phyloP scores from a whole-genome alignment of 2,329 filamentous ascomycete genomes.

The Calonectria henricotiae region DNA sequence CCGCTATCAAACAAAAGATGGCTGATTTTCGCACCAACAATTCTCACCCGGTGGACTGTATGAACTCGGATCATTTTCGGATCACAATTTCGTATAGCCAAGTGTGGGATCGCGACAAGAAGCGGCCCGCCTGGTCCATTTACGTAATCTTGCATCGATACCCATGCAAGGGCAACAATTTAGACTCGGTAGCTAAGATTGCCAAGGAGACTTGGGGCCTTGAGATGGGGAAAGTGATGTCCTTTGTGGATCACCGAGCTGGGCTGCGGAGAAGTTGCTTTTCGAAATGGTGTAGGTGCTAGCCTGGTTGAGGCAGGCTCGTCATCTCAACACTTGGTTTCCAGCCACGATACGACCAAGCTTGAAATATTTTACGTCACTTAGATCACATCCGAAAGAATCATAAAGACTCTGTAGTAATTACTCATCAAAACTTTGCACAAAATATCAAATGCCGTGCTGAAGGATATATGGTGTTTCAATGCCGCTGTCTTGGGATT shows the following conservation, averaged over 20 bases:
- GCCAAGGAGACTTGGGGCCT: not conserved
- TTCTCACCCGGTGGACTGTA: not conserved
- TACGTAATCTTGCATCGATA: not conserved
- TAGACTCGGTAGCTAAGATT: not conserved
- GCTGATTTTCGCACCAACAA: not conserved
- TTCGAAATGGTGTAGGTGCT: slow-evolving; percentile 20
- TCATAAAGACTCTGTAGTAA: not conserved
- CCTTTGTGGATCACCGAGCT: not conserved
- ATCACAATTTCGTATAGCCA: slow-evolving; percentile 12
- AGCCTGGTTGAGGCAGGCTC: not conserved
- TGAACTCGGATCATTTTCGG: slow-evolving; percentile 11
- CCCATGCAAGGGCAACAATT: not conserved
- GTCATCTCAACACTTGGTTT: not conserved
- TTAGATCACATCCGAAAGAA: too few species aligned
- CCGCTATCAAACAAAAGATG: too few species aligned
- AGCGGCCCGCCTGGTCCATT: not conserved
- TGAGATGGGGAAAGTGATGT: not conserved
- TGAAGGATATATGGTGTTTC: not conserved
- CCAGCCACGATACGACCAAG: not conserved
- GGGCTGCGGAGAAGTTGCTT: not conserved
- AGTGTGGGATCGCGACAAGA: not conserved
- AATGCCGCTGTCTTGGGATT: too few species aligned
- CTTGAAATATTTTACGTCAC: not conserved
- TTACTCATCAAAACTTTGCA: slow-evolving; percentile 4
- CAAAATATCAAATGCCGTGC: not conserved